phyloP scores from a whole-genome alignment of 164 flowering plant genomes.

The Tinospora cordifolia region DNA sequence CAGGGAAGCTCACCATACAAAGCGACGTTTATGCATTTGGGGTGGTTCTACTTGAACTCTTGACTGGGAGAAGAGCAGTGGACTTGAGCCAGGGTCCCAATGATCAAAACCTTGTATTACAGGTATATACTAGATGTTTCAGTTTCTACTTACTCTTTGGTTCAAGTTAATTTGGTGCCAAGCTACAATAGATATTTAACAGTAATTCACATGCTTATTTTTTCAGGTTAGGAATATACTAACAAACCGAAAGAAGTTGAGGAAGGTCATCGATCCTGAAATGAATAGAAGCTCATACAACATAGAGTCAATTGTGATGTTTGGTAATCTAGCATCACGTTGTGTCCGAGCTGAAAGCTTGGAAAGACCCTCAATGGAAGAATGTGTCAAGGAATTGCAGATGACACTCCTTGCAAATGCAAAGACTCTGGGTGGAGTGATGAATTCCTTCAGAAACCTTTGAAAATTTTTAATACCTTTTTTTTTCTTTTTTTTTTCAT shows the following conservation, averaged over 20 bases:
- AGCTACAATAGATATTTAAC: not conserved
- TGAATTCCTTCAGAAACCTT: constrained; percentile 44
- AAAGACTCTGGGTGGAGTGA: constrained; percentile 45
- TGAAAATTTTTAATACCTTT: constrained; percentile 11
- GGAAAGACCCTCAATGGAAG: constrained; percentile 78
- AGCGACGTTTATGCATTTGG: constrained; percentile 99
- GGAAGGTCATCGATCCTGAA: constrained; percentile 79
- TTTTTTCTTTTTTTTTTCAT: too few species aligned
- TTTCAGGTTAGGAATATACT: constrained; percentile 71
- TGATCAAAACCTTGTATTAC: constrained; percentile 82
- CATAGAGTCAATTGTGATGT: constrained; percentile 70
- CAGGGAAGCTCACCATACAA: constrained; percentile 91
- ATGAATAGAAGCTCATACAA: constrained; percentile 59
- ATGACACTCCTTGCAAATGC: constrained; percentile 43
- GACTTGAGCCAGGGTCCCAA: constrained; percentile 77
- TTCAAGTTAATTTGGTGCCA: not conserved
- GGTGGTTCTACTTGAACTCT: constrained; percentile 89
- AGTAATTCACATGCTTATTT: not conserved
- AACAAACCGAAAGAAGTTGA: constrained; percentile 70
- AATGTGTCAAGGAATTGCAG: constrained; percentile 78
- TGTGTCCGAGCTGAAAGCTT: constrained; percentile 76
- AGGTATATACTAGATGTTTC: constrained; percentile 33
- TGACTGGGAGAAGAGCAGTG: constrained; percentile 88
- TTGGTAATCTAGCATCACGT: constrained; percentile 85
- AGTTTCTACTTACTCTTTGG: not conserved